Evolutionary conservation across 208 protist genomes (phyloP), one percentile per base, ranked within the genome.

Genomic region (Vickermania ingenoplastis): DNA sequence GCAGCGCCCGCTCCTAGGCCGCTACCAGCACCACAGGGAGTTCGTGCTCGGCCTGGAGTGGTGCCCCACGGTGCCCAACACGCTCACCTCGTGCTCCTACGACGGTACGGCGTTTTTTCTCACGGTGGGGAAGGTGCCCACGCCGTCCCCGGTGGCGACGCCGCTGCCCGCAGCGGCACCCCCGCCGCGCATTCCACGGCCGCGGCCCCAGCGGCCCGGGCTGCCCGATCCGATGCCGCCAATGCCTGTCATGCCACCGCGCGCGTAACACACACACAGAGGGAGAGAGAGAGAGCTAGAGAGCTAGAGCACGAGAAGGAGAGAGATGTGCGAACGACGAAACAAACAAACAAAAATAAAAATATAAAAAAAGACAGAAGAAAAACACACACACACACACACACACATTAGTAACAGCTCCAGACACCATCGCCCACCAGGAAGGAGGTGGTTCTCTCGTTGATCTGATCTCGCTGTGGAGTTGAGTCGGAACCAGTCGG

Each of bases 21-120:
- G 86, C 66, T 96, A 92, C 67, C 73, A 83, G 65, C 89, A 92
- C 23, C 89, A 96, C 61, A 74, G 83, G 17, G 89, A 96, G 76
- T 96, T 96, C 41, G 89, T 91, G 11, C 75, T 90, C 13, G 89
- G 89, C 3, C 73, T 92, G 22, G 82, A 96, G 57, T 96, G 89
- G 89, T 92, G 81, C 23, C 67, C 71, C 31, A 75, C 71, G 27
- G 67, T 66, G 14, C 83, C 86, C 3, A 84, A 84, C 64, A 57
- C 72, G 21, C 31, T 96, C 28, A 78, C 72, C 51, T 79, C 84
- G 2, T 67, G 75, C 49, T 74, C 79, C 22, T 96, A 83, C 60
- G 89, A 95, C 69, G 82, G 85, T 31, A 66, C 59, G 2, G 74
- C 67, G 21, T 92, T 86, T 61, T 90, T 93, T 54, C 70, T 71